A percentile compares a stretch with the other conserved stretches of the same genome.
Evolutionary conservation across 305 asterid species (phyloP).

Genomic region (Nicotiana rustica): DNA sequence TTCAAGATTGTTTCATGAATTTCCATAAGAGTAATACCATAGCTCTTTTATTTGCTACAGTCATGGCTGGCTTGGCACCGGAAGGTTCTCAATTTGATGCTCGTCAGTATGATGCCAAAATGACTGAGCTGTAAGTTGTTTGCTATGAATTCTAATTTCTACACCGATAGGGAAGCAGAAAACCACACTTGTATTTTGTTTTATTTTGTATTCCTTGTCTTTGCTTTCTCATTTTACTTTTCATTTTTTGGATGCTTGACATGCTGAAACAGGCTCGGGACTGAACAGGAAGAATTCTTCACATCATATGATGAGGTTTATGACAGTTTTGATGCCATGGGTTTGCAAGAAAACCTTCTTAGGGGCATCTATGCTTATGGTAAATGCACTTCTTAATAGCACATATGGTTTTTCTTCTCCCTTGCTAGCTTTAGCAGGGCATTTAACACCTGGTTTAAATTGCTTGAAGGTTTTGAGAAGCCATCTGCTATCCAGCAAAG

Average conservation of each 20-base stretch:
- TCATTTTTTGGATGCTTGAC: constrained; percentile 20
- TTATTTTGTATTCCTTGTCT: not conserved
- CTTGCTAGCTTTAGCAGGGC: not conserved
- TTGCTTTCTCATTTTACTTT: not conserved
- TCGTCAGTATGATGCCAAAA: constrained; percentile 70
- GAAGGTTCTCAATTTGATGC: constrained; percentile 87
- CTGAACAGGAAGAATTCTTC: constrained; percentile 78
- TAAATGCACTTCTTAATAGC: constrained; percentile 36
- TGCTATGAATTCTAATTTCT: not conserved
- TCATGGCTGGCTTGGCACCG: constrained; percentile 72
- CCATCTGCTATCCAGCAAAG: constrained; percentile 96
- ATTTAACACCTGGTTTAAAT: not conserved
- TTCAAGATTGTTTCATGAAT: constrained; percentile 6
- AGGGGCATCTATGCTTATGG: constrained; percentile 95
- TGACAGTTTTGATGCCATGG: constrained; percentile 88
- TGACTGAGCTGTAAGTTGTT: constrained; percentile 71
- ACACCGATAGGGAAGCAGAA: constrained; percentile 18
- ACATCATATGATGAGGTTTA: constrained; percentile 86
- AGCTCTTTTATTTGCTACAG: constrained; percentile 43
- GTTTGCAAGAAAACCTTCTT: constrained; percentile 83
- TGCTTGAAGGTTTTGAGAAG: constrained; percentile 81
- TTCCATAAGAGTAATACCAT: not conserved
- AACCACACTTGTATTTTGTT: not conserved
- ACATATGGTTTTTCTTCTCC: not conserved
- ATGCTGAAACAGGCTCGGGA: constrained; percentile 56